Base-by-base conservation (phyloP, 768 basidiomycete species). In the Fomitopsis serialis region DNA sequence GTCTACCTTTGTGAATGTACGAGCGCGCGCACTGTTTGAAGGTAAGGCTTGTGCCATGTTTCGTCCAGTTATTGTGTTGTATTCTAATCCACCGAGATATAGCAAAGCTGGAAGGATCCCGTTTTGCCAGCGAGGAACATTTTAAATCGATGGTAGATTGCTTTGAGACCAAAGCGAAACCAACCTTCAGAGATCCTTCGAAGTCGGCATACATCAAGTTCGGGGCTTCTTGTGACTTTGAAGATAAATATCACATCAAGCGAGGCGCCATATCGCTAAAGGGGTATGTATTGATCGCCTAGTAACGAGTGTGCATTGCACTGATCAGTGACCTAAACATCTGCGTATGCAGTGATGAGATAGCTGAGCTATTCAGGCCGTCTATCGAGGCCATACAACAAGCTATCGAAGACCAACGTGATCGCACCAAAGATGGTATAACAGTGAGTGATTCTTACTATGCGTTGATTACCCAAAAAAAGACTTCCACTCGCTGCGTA, bases 141-240 rank as follows among this genome's bases (percentile, higher is more conserved):
- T 44, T 78, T 23, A 59, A 53, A 15, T 56, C 61, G n/a, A 74
- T 76, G 64, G 57, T 69, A 0, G 65, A 72, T 2, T 54, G 62
- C 2, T 77, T 77, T 40, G 74, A 76, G 53, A 64, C 65, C 52
- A 65, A 65, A 6, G 65, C 73, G 34, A 77, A 77, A 54, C 66
- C 71, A 15, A 76, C 72, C n/a, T 78, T 77, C 54, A 78, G 68
- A 21, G 66, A 65, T 50, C 65, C 61, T 0, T 60, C 66, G 13
- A 70, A 73, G 44, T 66, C 73, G 0, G 71, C 69, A 13, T 78
- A 70, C 53, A 70, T 67, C 25, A 76, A 65, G 43, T 74, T 78
- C 42, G 75, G 77, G 19, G 72, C 68, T 2, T 59, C 67, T 34
- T 61, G 70, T 2, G 70, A 72, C 52, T 70, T 64, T 42, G 76